Evolutionary conservation across 2,329 filamentous ascomycete species (phyloP), one percentile per base, ranked within the genome.

Genomic region (Pyricularia grisea): DNA sequence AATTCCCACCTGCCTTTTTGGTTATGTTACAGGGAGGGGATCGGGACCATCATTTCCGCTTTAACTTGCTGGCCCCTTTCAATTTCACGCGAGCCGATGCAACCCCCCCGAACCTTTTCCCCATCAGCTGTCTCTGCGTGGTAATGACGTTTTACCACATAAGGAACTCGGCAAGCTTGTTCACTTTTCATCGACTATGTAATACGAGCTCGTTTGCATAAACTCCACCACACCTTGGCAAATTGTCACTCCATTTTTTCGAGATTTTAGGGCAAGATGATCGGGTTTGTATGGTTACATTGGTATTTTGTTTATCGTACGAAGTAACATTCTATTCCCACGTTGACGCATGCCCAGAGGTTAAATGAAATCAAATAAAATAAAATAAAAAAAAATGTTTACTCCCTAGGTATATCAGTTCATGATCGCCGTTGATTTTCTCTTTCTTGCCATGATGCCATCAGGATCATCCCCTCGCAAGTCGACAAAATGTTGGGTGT

Each of bases 401-500:
- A 36, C 12, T 36, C 36, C 36, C 20, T 6, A 50, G 14, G n/a
- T 50, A 50, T 50, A 50, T 20, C 42, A 50, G n/a, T n/a, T 50
- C 36, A 6, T 50, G 14, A 10, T 50, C 42, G 42, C 42, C 42
- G 1, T 6, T n/a, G n/a, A n/a, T 50, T 7, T 50, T 50, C n/a
- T 9, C 2, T n/a, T 11, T 50, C 5, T 50, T 50, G 17, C 17
- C 17, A 20, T 50, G 42, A 50, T 50, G 42, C 20, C 7, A 5
- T 50, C 42, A 66, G 25, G 11, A 23, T 25, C 64, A 36, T 25
- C 12, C 28, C 20, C 12, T 36, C 20, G 23, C 20, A 31, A 66
- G 64, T 66, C 64, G 25, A 23, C n/a, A 66, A 23, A n/a, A 66
- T 66, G 64, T 27, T 66, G 64, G 64, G 28, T 10, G 30, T 66